A percentile compares a stretch with the other conserved stretches of the same genome.
Conservation (phyloP, 345 rosid genomes). For the Pugionium dolabratum region DNA sequence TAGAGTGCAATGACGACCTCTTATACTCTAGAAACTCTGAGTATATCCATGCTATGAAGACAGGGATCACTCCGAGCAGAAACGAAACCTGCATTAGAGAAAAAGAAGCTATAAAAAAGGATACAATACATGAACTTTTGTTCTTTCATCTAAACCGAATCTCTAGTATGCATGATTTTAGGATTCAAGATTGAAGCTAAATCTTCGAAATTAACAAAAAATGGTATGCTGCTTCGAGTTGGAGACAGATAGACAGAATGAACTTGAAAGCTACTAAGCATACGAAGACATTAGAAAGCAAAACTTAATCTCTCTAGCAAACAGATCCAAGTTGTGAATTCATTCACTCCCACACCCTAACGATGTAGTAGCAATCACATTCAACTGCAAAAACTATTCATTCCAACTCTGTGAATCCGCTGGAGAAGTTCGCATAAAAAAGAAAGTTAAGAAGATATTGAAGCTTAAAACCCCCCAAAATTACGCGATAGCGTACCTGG, state of each 20-base stretch:
- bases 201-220: background rate
- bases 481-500: slow-evolving; percentile 49
- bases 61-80: slow-evolving; percentile 77
- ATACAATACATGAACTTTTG: background rate
- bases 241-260: background rate
- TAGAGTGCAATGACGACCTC: slow-evolving; percentile 56
- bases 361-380: slow-evolving; percentile 14
- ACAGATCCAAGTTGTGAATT: background rate
- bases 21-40: slow-evolving; percentile 74
- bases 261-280: slow-evolving; percentile 20
- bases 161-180: background rate
- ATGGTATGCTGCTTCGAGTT: background rate
- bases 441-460: slow-evolving; percentile 9
- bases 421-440: background rate
- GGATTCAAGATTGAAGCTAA: slow-evolving; percentile 7
- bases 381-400: background rate
- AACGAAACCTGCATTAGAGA: slow-evolving; percentile 68
- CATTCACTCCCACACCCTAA: slow-evolving; percentile 6
- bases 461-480: slow-evolving; percentile 1
- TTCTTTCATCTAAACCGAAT: slow-evolving; percentile 1
- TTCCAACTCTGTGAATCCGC: slow-evolving; percentile 21
- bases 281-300: background rate
- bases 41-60: slow-evolving; percentile 82
- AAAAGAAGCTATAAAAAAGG: slow-evolving; percentile 1
- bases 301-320: background rate